phyloP scores from a whole-genome alignment of 441 rosid genomes.

The Aquilaria agallochum region DNA sequence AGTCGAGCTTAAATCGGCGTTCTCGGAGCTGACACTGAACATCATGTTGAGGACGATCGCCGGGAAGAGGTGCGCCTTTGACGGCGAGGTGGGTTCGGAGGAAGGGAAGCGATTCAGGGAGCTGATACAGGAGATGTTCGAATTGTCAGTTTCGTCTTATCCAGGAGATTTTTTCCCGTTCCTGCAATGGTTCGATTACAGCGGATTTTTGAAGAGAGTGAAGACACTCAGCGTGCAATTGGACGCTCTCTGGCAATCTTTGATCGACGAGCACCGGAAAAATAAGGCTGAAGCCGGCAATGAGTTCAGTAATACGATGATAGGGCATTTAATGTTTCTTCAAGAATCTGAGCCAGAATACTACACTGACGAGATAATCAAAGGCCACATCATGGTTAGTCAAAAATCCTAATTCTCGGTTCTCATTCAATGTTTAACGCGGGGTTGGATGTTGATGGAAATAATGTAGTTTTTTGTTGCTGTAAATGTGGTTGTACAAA shows the following conservation, averaged over 20 bases:
- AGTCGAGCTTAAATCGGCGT: constrained; percentile 9
- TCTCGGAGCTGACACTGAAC: constrained; percentile 24
- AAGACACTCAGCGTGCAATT: background rate
- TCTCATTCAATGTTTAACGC: too few relatives aligned
- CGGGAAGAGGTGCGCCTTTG: constrained; percentile 23
- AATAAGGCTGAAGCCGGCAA: background rate
- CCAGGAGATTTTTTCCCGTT: constrained; percentile 24
- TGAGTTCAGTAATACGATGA: constrained; percentile 13
- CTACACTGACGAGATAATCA: constrained; percentile 26
- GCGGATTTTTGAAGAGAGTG: constrained; percentile 12
- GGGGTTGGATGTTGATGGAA: too few relatives aligned
- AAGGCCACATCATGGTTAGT: background rate
- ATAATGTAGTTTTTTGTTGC: too few relatives aligned
- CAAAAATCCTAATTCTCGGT: too few relatives aligned
- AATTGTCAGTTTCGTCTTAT: constrained; percentile 13
- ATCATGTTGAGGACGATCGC: constrained; percentile 24
- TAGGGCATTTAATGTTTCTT: constrained; percentile 9
- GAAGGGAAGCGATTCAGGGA: constrained; percentile 20
- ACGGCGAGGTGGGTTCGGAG: constrained; percentile 5
- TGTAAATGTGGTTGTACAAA: too few relatives aligned
- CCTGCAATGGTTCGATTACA: constrained; percentile 3
- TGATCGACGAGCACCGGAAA: constrained; percentile 20
- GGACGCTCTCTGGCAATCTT: constrained; percentile 19
- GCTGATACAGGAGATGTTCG: constrained; percentile 12
- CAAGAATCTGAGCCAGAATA: constrained; percentile 24